Base-by-base conservation (phyloP, 2,329 filamentous ascomycete species). In the Hortaea werneckii region DNA sequence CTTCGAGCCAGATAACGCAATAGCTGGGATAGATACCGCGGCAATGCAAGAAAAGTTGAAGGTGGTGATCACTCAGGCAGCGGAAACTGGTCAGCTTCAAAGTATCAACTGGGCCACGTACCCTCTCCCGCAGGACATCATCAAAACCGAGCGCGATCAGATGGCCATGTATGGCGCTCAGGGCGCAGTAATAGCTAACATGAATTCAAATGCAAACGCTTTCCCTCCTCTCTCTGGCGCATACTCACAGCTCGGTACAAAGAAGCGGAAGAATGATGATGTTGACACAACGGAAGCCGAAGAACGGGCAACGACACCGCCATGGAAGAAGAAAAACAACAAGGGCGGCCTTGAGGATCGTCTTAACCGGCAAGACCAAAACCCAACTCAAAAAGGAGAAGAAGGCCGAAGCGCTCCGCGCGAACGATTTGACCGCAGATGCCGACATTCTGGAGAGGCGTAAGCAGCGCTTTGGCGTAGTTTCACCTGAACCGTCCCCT, bases 21-120 rank as follows among this genome's bases (percentile, higher is more conserved):
- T 72, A 37, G 50, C 61, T 10, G 68, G 65, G 47, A 69, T 75
- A 47, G 60, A 60, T n/a, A 55, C 55, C 42, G 59, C 74, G 44
- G 87, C 94, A 47, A 83, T 95, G 74, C 85, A 95, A 65, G 72
- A 74, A 49, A 94, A 88, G 61, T 72, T 98, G 52, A 95, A 90
- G 67, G 72, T 82, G 50, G 83, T 88, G 55, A 95, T 98, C 63
- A 86, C 83, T 50, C 75, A 81, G 45, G 87, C 87, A 10, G 88
- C 87, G 54, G 83, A 90, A 57, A 77, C 71, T 56, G 78, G 83
- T 54, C 76, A 77, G 45, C 77, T 95, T 60, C 74, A 83, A 61
- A 75, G 74, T 27, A 80, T 86, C 63, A 78, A 95, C 70, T 98
- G 92, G 92, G 78, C 84, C 52, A 76, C 70, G 27, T 78, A 94